Evolutionary conservation across 176 grass and related monocot genomes (phyloP), one percentile per base, ranked within the genome.

Genomic region (Oropetium thomaeum): DNA sequence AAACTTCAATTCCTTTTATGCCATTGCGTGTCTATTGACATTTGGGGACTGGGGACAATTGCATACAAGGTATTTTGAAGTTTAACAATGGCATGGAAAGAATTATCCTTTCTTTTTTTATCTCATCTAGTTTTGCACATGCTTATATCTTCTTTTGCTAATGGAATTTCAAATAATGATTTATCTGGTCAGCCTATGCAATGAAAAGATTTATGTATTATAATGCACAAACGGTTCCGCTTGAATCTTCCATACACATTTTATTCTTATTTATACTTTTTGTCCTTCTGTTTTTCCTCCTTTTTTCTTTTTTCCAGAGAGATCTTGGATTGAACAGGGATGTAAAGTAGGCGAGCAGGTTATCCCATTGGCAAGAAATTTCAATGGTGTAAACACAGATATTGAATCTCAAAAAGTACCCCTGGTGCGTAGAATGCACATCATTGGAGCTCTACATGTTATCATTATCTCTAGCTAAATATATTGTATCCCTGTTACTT

Each of bases 361-460:
- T 82, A 85, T 99, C 77, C 96, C 96, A 82, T 85, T 95, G 89
- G 96, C 96, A 76, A 94, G 96, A 84, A 92, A 92, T 75, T 99
- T 99, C 74, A 95, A 99, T 67, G 74, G 84, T 25, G 33, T 49
- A 32, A 84, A 64, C 82, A 34, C 72, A 53, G 96, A 99, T 87
- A 19, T 99, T 58, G 96, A 95, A 79, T 88, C 89, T 54, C 88
- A 85, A 85, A 86, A 77, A 48, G 65, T 78, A 76, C 35, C 69
- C 16, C 47, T 87, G 71, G 81, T 94, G 73, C 33, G 71, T 71
- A 69, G 29, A 64, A 63, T 41, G 44, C 3, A 41, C 32, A 83
- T 85, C 11, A 62, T 31, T 30, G 47, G 27, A 79, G 25, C 45
- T 51, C 29, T 22, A 30, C 15, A 1, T 53, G 19, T 62, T 30